Conservation (phyloP, 768 basidiomycete genomes). For the Hemileccinum impolitum region DNA sequence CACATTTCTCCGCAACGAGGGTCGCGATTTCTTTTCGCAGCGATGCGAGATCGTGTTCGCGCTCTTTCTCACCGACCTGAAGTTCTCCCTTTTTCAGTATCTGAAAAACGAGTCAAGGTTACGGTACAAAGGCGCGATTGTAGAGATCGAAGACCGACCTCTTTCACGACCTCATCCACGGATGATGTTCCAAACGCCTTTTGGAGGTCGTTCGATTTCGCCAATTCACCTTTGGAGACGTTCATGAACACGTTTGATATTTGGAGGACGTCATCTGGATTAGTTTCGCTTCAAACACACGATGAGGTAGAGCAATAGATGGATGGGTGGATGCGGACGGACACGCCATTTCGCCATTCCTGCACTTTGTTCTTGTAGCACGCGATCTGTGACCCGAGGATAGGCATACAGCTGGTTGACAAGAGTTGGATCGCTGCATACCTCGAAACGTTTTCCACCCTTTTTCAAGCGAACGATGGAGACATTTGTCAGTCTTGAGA, state of each 20-base stretch:
- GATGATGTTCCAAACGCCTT: constrained; percentile 86
- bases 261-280: constrained; percentile 93
- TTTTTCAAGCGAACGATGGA: constrained; percentile 95
- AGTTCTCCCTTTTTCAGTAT: constrained; percentile 95
- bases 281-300: constrained; percentile 64
- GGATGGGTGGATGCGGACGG: constrained; percentile 27
- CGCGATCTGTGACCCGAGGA: constrained; percentile 60
- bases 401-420: neutral
- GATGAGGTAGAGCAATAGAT: neutral
- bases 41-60: constrained; percentile 83
- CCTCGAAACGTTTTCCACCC: constrained; percentile 97
- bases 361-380: constrained; percentile 99
- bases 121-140: neutral
- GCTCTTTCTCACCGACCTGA: constrained; percentile 96
- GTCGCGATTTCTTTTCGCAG: constrained; percentile 89
- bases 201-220: constrained; percentile 83
- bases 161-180: constrained; percentile 69
- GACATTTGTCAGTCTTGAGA: constrained; percentile 88
- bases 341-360: constrained; percentile 93
- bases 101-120: constrained; percentile 38
- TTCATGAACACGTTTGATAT: constrained; percentile 95
- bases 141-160: constrained; percentile 46
- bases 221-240: constrained; percentile 94
- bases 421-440: constrained; percentile 25
- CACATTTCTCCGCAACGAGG: constrained; percentile 91